A percentile compares a stretch with the other conserved stretches of the same genome.
Conservation (phyloP, 495 filamentous ascomycete species). For the Letharia lupina region DNA sequence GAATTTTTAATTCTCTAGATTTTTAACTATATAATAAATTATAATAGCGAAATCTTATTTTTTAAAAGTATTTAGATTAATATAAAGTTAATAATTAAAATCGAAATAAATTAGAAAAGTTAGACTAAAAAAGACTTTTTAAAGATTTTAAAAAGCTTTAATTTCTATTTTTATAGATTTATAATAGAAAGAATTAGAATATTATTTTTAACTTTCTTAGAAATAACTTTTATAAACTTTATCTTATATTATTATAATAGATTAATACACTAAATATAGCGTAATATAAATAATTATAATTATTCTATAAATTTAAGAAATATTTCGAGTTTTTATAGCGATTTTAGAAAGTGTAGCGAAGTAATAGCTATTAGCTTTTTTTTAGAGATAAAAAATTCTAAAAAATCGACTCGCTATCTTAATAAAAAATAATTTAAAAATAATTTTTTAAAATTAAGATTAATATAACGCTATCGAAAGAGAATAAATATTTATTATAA, state of each 20-base stretch:
- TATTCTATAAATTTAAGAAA: neutral
- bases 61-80: slow-evolving; percentile 10
- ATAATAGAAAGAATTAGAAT: neutral
- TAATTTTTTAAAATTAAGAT: neutral
- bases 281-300: neutral
- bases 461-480: neutral
- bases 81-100: neutral
- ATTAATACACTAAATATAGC: neutral
- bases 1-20: neutral
- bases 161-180: neutral
- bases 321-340: neutral
- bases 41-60: neutral
- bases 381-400: neutral
- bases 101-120: slow-evolving; percentile 10
- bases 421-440: slow-evolving; percentile 3
- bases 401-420: neutral
- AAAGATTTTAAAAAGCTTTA: neutral
- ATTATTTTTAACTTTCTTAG: neutral
- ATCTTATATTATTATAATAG: neutral
- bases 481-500: neutral
- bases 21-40: slow-evolving; percentile 4
- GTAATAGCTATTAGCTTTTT: neutral
- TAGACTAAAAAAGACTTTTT: neutral
- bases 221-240: neutral
- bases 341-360: neutral